These are phyloP conservation scores for Coemansia aciculifera DNA, from an alignment of 192 early-diverging fungal genomes.

Conservation along the genomic window DNA sequence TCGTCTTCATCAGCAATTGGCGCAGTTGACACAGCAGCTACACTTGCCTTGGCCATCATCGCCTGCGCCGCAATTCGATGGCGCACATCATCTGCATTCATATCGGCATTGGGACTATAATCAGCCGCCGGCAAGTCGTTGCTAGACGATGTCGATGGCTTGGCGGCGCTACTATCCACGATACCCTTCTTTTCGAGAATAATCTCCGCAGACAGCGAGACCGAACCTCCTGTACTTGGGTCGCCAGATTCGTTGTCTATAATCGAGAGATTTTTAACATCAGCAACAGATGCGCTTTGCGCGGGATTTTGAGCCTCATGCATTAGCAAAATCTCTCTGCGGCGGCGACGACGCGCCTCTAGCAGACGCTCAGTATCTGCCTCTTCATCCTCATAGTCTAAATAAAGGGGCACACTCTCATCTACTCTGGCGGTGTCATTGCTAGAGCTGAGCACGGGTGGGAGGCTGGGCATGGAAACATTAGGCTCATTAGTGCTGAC, in stretches of 20 bases:
- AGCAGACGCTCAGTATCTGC: slow-evolving; percentile 78
- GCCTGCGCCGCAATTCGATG: slow-evolving; percentile 41
- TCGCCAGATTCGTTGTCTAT: background rate
- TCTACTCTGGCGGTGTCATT: background rate
- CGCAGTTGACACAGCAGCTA: slow-evolving; percentile 14
- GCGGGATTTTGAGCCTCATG: slow-evolving; percentile 57
- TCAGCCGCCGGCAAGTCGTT: slow-evolving; percentile 65
- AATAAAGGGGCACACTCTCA: background rate
- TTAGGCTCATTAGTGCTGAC: background rate
- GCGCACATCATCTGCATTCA: slow-evolving; percentile 68
- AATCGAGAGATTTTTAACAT: slow-evolving; percentile 10
- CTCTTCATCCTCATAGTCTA: slow-evolving; percentile 54
- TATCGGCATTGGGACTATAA: slow-evolving; percentile 78
- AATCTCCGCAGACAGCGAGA: slow-evolving; percentile 6
- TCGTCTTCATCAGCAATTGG: slow-evolving; percentile 36
- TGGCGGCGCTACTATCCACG: slow-evolving; percentile 16
- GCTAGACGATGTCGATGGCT: slow-evolving; percentile 10
- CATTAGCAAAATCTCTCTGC: slow-evolving; percentile 74
- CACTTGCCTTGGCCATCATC: slow-evolving; percentile 51
- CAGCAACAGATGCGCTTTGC: slow-evolving; percentile 27
- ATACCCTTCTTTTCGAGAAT: slow-evolving; percentile 33
- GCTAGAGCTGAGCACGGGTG: background rate
- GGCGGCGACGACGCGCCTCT: slow-evolving; percentile 79
- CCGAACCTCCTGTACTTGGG: background rate
- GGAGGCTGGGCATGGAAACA: background rate